These are phyloP conservation scores for Geotrichum reessii DNA, from an alignment of 1,139 yeast genomes.

Conservation along the genomic window DNA sequence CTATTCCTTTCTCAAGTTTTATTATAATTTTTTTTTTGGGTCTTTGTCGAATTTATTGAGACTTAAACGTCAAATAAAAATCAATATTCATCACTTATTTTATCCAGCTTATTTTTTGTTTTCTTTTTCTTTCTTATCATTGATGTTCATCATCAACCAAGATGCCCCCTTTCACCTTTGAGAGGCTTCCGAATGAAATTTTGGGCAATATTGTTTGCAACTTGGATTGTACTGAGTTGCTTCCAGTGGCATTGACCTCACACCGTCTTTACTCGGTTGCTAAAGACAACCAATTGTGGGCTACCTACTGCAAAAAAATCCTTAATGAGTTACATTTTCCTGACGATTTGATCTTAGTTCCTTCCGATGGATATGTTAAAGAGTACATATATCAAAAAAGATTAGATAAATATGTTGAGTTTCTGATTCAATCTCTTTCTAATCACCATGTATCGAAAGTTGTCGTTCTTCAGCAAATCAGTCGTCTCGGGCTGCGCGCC, in stretches of 20 bases:
- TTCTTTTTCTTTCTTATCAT: not conserved
- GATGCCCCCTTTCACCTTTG: not conserved
- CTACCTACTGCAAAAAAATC: not conserved
- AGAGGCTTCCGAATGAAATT: not conserved
- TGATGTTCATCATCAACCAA: not conserved
- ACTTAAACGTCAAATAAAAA: not conserved
- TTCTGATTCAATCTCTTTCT: not conserved
- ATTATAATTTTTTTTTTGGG: no score
- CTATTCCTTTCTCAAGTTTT: not conserved
- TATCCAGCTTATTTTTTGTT: not conserved
- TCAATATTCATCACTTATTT: not conserved
- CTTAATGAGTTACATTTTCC: conserved; percentile 4
- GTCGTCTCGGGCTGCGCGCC: not conserved
- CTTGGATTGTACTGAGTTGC: not conserved
- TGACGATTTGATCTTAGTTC: not conserved
- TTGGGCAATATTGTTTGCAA: not conserved
- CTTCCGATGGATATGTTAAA: conserved; percentile 7
- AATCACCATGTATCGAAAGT: not conserved
- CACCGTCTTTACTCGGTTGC: conserved; percentile 8
- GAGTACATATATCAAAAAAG: conserved; percentile 10
- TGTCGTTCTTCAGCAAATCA: not conserved
- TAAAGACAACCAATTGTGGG: conserved; percentile 11
- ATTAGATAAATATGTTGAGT: not conserved
- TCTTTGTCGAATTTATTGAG: not conserved
- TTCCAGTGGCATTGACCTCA: conserved; percentile 6